Percentiles rank a stretch among this genome's conserved stretches.
phyloP scores from a whole-genome alignment of 257 asterid species.

The Voacanga thouarsii region DNA sequence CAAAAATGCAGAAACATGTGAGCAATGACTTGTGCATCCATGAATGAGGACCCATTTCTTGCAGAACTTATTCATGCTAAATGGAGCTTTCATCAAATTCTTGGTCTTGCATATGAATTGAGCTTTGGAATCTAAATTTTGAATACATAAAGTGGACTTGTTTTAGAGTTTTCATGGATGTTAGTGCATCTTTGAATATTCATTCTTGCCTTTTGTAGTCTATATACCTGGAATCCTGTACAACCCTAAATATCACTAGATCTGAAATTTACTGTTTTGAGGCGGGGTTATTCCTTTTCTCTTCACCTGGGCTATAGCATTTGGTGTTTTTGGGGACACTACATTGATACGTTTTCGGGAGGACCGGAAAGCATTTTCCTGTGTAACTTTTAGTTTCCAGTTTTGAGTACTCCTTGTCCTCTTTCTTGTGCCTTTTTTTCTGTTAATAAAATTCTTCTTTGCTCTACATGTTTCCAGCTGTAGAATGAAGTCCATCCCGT shows the following conservation, averaged over 20 bases:
- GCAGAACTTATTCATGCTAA: background rate
- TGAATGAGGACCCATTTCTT: background rate
- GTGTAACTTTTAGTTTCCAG: background rate
- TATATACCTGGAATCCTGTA: background rate
- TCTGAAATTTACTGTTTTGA: background rate
- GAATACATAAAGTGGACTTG: background rate
- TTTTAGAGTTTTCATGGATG: background rate
- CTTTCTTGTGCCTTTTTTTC: background rate
- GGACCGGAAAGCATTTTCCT: background rate
- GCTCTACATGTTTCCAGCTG: background rate
- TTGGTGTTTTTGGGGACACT: background rate
- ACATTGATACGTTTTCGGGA: background rate
- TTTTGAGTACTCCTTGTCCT: background rate
- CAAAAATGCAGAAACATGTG: background rate
- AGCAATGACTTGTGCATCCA: background rate
- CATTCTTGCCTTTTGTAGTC: background rate
- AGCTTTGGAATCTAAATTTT: background rate
- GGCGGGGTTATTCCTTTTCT: background rate
- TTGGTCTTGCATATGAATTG: background rate
- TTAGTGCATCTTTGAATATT: background rate
- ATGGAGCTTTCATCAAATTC: background rate
- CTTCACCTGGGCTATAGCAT: background rate
- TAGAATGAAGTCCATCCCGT: background rate
- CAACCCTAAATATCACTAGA: background rate
- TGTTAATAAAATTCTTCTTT: background rate